Base-by-base conservation (phyloP, 257 asterid species). In the Przewalskia tangutica region DNA sequence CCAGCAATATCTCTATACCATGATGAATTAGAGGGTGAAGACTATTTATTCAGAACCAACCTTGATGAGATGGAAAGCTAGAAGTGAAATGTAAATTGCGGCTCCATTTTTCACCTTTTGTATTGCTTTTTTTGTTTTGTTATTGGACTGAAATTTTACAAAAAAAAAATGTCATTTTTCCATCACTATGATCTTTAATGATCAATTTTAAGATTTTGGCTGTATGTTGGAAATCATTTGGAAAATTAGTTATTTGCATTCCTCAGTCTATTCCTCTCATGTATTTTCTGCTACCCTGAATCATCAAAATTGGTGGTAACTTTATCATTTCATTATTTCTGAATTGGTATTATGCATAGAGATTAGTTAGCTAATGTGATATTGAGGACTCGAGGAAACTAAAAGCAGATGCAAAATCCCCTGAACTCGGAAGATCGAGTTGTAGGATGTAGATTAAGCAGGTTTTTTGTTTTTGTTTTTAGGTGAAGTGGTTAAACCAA, bases 11-110 rank as follows among this genome's bases (percentile, higher is more conserved):
- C 88, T 79, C 93, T 89, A 80, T 84, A 83, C 84, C 99, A 95
- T 14, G 99, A 95, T 53, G 99, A 95, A 82, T 85, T 95, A 79
- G 98, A 95, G 77, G 80, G 80, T 71, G 99, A 95, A 86, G 96
- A 91, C 91, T 95, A 83, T 86, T 79, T 95, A 71, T 92, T 92
- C 77, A 93, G 94, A 58, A 92, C 88, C 58, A 81, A 95, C 82
- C 84, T 92, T 56, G 97, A 90, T 84, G 97, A 79, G 59, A 79
- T 89, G 90, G 88, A 89, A 84, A 58, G 67, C 51, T 81, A 44
- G 81, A 23, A 77, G 42, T 40, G 17, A 6, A 81, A 82, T 13
- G 44, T 48, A 46, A 3, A 46, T 14, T 23, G 8, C 4, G 4
- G 55, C 60, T 71, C 79, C 75, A 7, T 18, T 36, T 16, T 36